Evolutionary conservation across 2,329 filamentous ascomycete species (phyloP), one percentile per base, ranked within the genome.

Genomic region (Fusarium chuoi): DNA sequence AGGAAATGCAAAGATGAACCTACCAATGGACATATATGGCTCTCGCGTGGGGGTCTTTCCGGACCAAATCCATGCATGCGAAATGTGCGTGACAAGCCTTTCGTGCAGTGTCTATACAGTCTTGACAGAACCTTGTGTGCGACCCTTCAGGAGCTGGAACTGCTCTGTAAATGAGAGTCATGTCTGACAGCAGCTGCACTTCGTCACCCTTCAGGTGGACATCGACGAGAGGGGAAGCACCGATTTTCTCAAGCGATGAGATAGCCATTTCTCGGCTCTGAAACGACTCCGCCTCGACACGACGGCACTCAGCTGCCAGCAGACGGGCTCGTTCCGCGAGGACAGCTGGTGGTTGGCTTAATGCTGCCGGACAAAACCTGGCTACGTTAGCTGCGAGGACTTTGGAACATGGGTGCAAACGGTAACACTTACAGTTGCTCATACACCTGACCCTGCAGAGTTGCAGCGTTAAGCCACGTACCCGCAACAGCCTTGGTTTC

Each of bases 361-460:
- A 76, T 7, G 87, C 86, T 12, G 82, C 80, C 3, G 86, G 85
- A 67, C 86, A 87, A 72, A 92, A 92, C 52, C 83, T 84, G 62
- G 33, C 41, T n/a, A 45, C 38, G 69, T 75, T 28, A 67, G 49
- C 17, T 14, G 38, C 9, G 36, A 18, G 4, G 14, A 39, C 6
- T 20, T 14, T 10, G 38, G 15, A 22, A 33, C 13, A 28, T 24
- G 2, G 28, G 15, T 45, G n/a, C 4, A 14, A 26, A n/a, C 15
- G 6, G 14, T 7, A 17, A 18, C 3, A 75, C 81, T 54, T 55
- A 84, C 80, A 85, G 54, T 55, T 87, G 82, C 72, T 89, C 86
- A 73, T 92, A 92, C 10, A 90, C 86, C 20, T 87, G 83, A 20
- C 89, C 88, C 70, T 91, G 87, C 15, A 92, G 84, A 30, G 85